These are phyloP conservation scores for Orbilia quercus DNA, from an alignment of 2,329 filamentous ascomycete species.

Conservation along the genomic window DNA sequence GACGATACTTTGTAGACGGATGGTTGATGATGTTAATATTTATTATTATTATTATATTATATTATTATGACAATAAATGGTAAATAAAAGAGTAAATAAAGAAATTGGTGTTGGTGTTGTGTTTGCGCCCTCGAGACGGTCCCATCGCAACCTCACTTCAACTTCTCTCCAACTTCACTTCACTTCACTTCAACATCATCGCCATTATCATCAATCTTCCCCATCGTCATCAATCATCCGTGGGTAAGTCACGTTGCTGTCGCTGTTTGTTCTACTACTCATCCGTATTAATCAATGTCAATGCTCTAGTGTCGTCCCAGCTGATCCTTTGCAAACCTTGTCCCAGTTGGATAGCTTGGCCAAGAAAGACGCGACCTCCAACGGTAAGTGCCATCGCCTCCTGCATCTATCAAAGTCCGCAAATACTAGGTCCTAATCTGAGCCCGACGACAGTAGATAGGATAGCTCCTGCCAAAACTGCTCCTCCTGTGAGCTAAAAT, in stretches of 20 bases:
- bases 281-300: not conserved
- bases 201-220: not conserved
- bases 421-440: constrained; percentile 5
- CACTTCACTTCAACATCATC: not conserved
- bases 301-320: not conserved
- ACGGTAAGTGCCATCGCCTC: not conserved
- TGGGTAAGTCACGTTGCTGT: no score
- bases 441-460: constrained; percentile 7
- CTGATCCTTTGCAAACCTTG: not conserved
- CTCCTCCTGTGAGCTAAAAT: constrained; percentile 26
- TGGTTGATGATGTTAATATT: no score
- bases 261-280: not conserved
- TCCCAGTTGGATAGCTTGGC: not conserved
- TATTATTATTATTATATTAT: no score
- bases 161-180: constrained; percentile 1
- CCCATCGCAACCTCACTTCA: not conserved
- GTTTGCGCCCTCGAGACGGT: not conserved
- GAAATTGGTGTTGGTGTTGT: not conserved
- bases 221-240: constrained; percentile 3
- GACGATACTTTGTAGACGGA: no score
- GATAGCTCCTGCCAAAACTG: constrained; percentile 43
- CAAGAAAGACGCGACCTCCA: not conserved
- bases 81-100: no score
- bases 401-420: constrained; percentile 8
- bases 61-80: no score